Base-by-base conservation (phyloP, 1,284 basidiomycete species). In the Peniophora sp. region DNA sequence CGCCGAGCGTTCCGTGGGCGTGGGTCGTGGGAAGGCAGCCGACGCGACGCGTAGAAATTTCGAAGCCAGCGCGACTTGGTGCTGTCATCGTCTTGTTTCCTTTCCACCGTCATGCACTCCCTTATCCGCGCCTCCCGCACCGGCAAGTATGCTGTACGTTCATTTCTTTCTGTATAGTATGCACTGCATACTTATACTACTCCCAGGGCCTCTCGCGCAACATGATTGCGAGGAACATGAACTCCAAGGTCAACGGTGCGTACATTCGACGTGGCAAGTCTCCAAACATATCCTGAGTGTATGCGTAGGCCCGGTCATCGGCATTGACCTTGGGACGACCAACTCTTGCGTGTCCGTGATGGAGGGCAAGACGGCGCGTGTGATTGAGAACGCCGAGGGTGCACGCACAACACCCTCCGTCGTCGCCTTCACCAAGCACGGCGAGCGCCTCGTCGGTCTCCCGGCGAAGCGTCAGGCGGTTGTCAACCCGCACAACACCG, bases 331-430 rank as follows among this genome's bases (percentile, higher is more conserved):
- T 75, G 88, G 88, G 44, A 90, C 88, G 47, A 91, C 88, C 49
- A 94, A 95, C 76, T 96, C 92, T 54, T 96, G 93, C 73, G 92
- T 95, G 56, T 87, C 92, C 48, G 79, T 95, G 58, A 97, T 95
- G 91, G 95, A 97, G 76, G 95, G 93, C 63, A 88, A 94, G 75
- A 88, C 85, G 46, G 82, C 95, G 51, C 88, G 92, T 60, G 96
- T 99, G 58, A 89, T 99, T 62, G 96, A 98, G 73, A 98, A 99
- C 76, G 75, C 94, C 11, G 96, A 99, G 76, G 96, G 96, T 77
- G 92, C 91, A 56, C 85, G 96, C 63, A 98, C 96, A 58, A 99
- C 96, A 24, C 97, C 97, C 9, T 99, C 96, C 48, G 92, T 97
- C 52, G 93, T 99, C 58, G 97, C 96, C 41, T 99, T 99, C 80